Evolutionary conservation across 257 asterid species (phyloP).

Genomic region (Solanum clarkiae): DNA sequence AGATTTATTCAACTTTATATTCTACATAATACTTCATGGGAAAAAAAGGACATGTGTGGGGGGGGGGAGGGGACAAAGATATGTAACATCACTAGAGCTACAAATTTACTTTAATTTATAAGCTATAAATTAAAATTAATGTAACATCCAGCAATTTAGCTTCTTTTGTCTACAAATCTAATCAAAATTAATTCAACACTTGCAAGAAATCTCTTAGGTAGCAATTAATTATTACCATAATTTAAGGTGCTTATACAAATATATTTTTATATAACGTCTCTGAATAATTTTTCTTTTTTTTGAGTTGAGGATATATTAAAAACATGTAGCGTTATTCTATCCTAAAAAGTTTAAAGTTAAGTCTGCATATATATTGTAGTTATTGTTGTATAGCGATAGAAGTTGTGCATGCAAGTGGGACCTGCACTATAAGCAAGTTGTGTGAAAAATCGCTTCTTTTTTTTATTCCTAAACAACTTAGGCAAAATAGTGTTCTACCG

Average conservation of each 20-base stretch:
- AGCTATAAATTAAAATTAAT: background rate
- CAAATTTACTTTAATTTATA: background rate
- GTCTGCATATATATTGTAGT: too few species aligned
- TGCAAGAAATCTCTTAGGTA: background rate
- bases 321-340: too few species aligned
- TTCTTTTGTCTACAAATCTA: background rate
- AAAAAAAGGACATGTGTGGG: background rate
- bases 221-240: background rate
- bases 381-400: too few species aligned
- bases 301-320: too few species aligned
- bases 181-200: background rate
- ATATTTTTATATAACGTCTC: background rate
- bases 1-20: background rate
- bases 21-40: background rate
- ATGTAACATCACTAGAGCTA: background rate
- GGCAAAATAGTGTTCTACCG: slow-evolving; percentile 8
- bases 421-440: too few species aligned
- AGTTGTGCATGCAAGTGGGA: too few species aligned
- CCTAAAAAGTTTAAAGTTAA: too few species aligned
- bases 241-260: background rate
- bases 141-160: background rate
- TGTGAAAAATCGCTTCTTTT: background rate
- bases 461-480: background rate
- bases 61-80: background rate
- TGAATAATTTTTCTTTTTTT: too few species aligned